Evolutionary conservation across 352 stramenopile species (phyloP).

Genomic region (Pelagophyceae sp.): DNA sequence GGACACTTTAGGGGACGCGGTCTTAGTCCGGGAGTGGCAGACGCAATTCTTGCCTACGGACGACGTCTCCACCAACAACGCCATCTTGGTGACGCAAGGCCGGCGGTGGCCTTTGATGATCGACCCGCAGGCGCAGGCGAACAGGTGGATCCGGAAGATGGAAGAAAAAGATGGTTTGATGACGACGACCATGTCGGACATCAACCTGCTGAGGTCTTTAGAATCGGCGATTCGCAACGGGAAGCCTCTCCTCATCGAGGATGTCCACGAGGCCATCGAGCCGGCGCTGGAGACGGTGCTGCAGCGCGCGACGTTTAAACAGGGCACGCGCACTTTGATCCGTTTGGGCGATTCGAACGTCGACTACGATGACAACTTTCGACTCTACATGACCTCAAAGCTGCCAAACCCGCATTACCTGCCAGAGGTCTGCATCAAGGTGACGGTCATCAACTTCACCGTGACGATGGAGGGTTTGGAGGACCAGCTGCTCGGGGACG

Average conservation of each 20-base stretch:
- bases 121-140: slow-evolving; percentile 85
- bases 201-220: slow-evolving; percentile 67
- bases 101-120: slow-evolving; percentile 73
- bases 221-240: slow-evolving; percentile 87
- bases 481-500: slow-evolving; percentile 80
- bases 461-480: slow-evolving; percentile 88
- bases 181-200: slow-evolving; percentile 84
- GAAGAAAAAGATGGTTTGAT: slow-evolving; percentile 58
- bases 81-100: slow-evolving; percentile 75
- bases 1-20: slow-evolving; percentile 79
- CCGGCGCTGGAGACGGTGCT: slow-evolving; percentile 82
- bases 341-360: slow-evolving; percentile 86
- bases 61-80: slow-evolving; percentile 84
- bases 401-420: slow-evolving; percentile 87
- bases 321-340: slow-evolving; percentile 82
- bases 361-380: slow-evolving; percentile 85
- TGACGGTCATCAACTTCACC: slow-evolving; percentile 89
- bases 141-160: slow-evolving; percentile 92
- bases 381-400: slow-evolving; percentile 91
- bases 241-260: slow-evolving; percentile 80
- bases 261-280: slow-evolving; percentile 89
- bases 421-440: slow-evolving; percentile 85
- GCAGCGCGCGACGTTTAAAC: slow-evolving; percentile 84
- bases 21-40: slow-evolving; percentile 85
- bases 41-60: slow-evolving; percentile 81